Percentiles rank a stretch among this genome's conserved stretches.
Evolutionary conservation across 345 rosid genomes (phyloP).

Genomic region (Bruguiera parviflora): DNA sequence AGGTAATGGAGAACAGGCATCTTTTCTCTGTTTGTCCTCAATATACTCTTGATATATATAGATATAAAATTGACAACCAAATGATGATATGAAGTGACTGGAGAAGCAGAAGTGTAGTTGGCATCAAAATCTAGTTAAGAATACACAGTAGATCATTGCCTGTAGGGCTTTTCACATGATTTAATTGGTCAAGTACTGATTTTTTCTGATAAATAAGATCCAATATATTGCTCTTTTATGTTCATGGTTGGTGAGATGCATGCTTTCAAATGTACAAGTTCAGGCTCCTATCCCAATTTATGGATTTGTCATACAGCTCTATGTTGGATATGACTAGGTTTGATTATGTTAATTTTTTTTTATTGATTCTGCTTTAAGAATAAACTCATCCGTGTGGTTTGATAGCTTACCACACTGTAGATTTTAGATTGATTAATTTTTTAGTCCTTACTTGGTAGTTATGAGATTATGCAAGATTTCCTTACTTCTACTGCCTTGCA

Average conservation of each 20-base stretch:
- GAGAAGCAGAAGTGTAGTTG: not conserved
- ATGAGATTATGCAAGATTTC: constrained; percentile 15
- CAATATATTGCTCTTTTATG: not conserved
- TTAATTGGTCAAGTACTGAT: not conserved
- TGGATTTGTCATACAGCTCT: constrained; percentile 9
- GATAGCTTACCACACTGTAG: not conserved
- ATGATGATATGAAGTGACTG: not conserved
- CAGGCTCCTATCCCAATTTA: not conserved
- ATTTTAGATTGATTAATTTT: constrained; percentile 1
- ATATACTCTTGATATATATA: constrained; percentile 3
- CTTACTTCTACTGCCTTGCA: constrained; percentile 39
- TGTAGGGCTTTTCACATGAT: not conserved
- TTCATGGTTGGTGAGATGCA: not conserved
- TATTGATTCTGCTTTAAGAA: not conserved
- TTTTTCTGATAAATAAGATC: not conserved
- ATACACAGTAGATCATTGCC: not conserved
- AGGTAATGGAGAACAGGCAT: constrained; percentile 44
- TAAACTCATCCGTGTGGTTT: not conserved
- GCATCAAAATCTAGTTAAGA: not conserved
- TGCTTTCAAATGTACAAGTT: not conserved
- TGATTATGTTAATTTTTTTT: not conserved
- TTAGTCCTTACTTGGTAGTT: not conserved
- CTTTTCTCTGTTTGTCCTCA: not conserved
- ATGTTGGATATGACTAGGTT: not conserved
- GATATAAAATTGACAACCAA: constrained; percentile 6